Base-by-base conservation (phyloP, 768 basidiomycete species). In the Fistulinella prunicolor region DNA sequence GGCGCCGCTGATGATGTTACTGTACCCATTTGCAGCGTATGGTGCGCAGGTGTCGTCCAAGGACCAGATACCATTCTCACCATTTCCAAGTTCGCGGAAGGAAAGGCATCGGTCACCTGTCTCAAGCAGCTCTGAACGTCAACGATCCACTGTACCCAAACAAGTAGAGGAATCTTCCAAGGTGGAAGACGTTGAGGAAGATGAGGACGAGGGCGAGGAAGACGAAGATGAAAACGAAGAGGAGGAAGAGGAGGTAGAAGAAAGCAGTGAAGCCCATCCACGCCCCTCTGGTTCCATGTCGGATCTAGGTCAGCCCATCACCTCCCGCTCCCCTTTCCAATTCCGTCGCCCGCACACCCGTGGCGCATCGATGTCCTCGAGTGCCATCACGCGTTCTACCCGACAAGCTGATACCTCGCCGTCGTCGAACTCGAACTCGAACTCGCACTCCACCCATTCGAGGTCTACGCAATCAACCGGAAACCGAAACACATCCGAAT, bases 61-160 rank as follows among this genome's bases (percentile, higher is more conserved):
- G 54, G 84, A 75, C 39, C 70, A 85, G 52, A 79, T 90, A 17
- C 86, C 87, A 0, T 90, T 89, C 77, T 88, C 86, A n/a, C 83
- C 81, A 8, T 80, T 81, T 1, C 79, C 79, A 17, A 54, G 66
- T 20, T 73, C 71, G 6, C 69, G 70, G 6, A 74, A 70, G 43
- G 71, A 71, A 46, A 71, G 70, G 47, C 65, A 55, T 8, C 51
- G 56, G 38, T 65, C 64, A 4, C 62, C 62, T 28, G 56, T 50
- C 42, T 57, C 56, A 4, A 67, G 65, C n/a, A 48, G 44, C 23
- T 58, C 51, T 1, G 64, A 58, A n/a, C 69, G 60, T n/a, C 70
- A 65, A 0, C 61, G 12, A 39, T 66, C 65, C 1, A 53, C 61
- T 0, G 67, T 61, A 9, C 64, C 66, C 7, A 60, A 60, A 13